A percentile compares a stretch with the other conserved stretches of the same genome.
phyloP scores from a whole-genome alignment of 2,329 filamentous ascomycete species.

The Monosporascus sp. region DNA sequence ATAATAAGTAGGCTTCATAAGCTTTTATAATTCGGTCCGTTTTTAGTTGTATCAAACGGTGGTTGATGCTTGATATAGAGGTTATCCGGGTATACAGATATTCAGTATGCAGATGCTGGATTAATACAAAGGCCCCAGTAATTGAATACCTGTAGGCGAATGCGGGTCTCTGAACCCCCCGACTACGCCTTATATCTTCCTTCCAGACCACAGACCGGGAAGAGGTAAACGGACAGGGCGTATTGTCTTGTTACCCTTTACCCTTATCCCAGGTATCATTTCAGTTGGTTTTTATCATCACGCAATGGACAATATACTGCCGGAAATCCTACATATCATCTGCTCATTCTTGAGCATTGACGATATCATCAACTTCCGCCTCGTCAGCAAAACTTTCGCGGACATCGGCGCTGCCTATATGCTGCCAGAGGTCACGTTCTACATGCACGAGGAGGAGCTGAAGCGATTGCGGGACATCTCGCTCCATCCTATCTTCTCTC shows the following conservation, averaged over 20 bases:
- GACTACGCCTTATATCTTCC: too few species aligned
- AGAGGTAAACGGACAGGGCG: too few species aligned
- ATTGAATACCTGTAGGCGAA: too few species aligned
- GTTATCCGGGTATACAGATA: too few species aligned
- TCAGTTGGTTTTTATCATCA: neutral
- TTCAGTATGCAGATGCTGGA: too few species aligned
- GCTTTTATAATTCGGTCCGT: too few species aligned
- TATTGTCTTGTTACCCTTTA: neutral
- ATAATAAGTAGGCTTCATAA: too few species aligned
- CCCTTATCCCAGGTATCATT: neutral
- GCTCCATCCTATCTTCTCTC: slow-evolving; percentile 16
- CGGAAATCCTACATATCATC: slow-evolving; percentile 21
- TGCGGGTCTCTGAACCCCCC: too few species aligned
- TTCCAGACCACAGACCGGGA: too few species aligned
- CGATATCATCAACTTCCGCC: slow-evolving; percentile 20
- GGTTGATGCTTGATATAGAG: too few species aligned
- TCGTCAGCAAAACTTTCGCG: slow-evolving; percentile 17
- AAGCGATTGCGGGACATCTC: slow-evolving; percentile 18
- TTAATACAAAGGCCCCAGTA: too few species aligned
- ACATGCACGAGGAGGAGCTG: slow-evolving; percentile 19
- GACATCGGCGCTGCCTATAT: slow-evolving; percentile 29
- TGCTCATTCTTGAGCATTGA: slow-evolving; percentile 18
- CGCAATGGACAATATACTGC: slow-evolving; percentile 14
- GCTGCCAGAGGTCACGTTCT: slow-evolving; percentile 30
- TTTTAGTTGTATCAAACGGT: too few species aligned